Percentiles rank a stretch among this genome's conserved stretches.
phyloP scores from a whole-genome alignment of 2,329 filamentous ascomycete species.

The Aureobasidium sp. region DNA sequence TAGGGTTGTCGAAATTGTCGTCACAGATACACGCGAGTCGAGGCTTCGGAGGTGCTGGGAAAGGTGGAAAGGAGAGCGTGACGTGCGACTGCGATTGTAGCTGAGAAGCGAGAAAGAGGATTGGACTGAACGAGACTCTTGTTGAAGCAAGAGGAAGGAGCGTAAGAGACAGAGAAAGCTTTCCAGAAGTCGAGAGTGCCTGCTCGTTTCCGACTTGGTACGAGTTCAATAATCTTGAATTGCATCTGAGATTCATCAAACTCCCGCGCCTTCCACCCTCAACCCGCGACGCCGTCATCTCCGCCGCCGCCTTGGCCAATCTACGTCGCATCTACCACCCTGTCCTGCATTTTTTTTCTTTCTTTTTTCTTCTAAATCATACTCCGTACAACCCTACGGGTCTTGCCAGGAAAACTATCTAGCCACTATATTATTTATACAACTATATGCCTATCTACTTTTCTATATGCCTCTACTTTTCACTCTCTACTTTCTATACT shows the following conservation, averaged over 20 bases:
- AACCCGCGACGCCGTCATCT: constrained; percentile 10
- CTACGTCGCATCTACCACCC: not conserved
- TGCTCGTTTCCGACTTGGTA: not conserved
- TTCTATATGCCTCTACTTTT: too few species aligned
- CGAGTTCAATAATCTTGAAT: not conserved
- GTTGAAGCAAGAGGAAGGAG: not conserved
- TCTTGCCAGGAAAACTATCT: too few species aligned
- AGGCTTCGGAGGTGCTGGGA: not conserved
- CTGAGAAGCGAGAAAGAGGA: not conserved
- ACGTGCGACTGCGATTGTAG: not conserved
- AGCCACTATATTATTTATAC: too few species aligned
- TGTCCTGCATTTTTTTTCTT: too few species aligned
- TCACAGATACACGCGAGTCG: not conserved
- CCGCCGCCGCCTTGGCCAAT: not conserved
- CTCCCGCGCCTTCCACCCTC: not conserved
- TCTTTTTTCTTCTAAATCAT: too few species aligned
- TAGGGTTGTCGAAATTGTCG: not conserved
- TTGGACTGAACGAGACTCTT: not conserved
- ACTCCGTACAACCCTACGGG: too few species aligned
- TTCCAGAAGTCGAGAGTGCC: not conserved
- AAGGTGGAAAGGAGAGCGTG: not conserved
- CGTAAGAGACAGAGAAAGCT: not conserved
- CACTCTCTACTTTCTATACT: too few species aligned
- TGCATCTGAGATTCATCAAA: not conserved
- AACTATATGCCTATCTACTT: too few species aligned